phyloP scores from a whole-genome alignment of 495 filamentous ascomycete species.

The Aspergillus mulundensis region DNA sequence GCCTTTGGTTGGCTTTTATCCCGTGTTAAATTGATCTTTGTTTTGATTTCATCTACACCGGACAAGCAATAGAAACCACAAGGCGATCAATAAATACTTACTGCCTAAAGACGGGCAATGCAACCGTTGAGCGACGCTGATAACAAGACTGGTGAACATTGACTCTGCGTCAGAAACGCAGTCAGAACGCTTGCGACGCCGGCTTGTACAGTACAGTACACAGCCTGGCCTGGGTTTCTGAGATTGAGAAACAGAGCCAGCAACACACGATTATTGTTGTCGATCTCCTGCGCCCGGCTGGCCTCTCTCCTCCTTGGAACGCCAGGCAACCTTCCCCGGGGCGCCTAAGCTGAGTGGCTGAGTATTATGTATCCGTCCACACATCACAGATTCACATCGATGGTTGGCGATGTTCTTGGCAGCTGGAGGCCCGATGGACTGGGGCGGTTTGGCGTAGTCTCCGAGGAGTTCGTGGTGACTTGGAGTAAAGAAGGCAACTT shows the following conservation, averaged over 20 bases:
- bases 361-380: background rate
- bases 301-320: background rate
- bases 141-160: background rate
- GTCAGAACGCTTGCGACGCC: background rate
- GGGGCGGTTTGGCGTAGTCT: too few relatives aligned
- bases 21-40: background rate
- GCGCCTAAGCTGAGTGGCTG: background rate
- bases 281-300: background rate
- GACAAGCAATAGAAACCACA: background rate
- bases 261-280: background rate
- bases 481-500: too few relatives aligned
- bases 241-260: background rate
- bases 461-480: too few relatives aligned
- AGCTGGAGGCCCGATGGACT: background rate
- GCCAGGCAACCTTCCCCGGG: background rate
- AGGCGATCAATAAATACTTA: background rate
- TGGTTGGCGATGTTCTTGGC: background rate
- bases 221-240: background rate
- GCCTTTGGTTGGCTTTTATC: background rate
- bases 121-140: background rate
- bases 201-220: background rate
- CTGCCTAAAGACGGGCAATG: background rate
- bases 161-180: background rate
- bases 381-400: background rate
- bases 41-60: too few relatives aligned